A percentile compares a stretch with the other conserved stretches of the same genome.
phyloP scores from a whole-genome alignment of 176 grass and related monocot genomes.

The Paspalum vaginatum region DNA sequence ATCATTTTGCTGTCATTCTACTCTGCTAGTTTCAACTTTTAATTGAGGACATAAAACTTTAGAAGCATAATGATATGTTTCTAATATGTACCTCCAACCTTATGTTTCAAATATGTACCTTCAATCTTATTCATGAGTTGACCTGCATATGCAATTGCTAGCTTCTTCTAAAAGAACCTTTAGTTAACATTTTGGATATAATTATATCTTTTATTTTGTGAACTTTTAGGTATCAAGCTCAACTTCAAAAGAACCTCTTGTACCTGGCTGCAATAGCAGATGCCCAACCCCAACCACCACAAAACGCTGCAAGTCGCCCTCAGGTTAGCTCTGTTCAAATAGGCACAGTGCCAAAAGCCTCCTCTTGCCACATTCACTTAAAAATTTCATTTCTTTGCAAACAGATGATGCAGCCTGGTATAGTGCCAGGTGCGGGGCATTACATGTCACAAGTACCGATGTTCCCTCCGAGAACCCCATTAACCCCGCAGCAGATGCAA shows the following conservation, averaged over 20 bases:
- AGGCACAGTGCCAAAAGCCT: neutral
- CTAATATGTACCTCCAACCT: neutral
- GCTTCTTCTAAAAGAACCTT: neutral
- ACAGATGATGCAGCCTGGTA: slow-evolving; percentile 70
- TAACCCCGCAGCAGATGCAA: slow-evolving; percentile 80
- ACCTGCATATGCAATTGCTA: neutral
- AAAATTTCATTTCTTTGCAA: slow-evolving; percentile 15
- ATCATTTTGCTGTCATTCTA: slow-evolving; percentile 10
- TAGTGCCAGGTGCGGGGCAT: slow-evolving; percentile 55
- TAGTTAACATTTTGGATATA: slow-evolving; percentile 25
- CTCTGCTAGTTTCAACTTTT: slow-evolving; percentile 27
- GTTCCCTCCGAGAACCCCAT: slow-evolving; percentile 78
- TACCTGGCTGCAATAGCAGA: slow-evolving; percentile 96
- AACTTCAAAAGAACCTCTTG: slow-evolving; percentile 96
- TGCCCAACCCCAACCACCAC: slow-evolving; percentile 81
- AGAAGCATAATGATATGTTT: slow-evolving; percentile 6
- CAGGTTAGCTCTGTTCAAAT: slow-evolving; percentile 56
- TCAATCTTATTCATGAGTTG: neutral
- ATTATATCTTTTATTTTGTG: slow-evolving; percentile 19
- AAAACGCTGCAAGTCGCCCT: slow-evolving; percentile 68
- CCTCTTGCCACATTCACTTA: neutral
- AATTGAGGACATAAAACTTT: neutral
- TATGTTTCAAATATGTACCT: neutral
- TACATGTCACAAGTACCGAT: slow-evolving; percentile 77
- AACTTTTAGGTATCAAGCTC: slow-evolving; percentile 86